phyloP scores from a whole-genome alignment of 73 alveolate species.

The Symbiodinium natans region DNA sequence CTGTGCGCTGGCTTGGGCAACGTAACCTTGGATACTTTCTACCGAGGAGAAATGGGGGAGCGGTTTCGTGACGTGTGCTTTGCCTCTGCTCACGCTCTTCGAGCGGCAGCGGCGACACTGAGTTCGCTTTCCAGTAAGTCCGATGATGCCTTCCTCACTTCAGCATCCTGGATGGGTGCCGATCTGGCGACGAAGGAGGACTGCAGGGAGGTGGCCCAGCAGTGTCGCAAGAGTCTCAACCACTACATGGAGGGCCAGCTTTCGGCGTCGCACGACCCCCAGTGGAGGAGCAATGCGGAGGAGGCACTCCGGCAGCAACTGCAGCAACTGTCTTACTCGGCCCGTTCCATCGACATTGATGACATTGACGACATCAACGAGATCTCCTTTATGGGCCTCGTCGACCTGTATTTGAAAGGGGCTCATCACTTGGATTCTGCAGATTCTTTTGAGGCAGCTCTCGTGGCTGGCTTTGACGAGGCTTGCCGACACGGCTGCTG shows the following conservation, averaged over 20 bases:
- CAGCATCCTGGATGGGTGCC: slow-evolving; percentile 44
- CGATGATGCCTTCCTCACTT: not conserved
- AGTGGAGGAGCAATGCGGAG: not conserved
- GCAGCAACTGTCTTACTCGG: too few species aligned
- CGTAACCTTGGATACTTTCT: slow-evolving; percentile 45
- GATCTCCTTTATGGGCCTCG: not conserved
- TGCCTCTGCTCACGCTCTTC: slow-evolving; percentile 38
- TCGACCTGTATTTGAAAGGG: not conserved
- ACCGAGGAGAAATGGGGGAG: slow-evolving; percentile 34
- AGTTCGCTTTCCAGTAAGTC: not conserved
- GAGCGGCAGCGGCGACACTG: slow-evolving; percentile 29
- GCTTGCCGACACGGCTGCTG: slow-evolving; percentile 59
- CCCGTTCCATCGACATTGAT: too few species aligned
- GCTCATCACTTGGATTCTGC: not conserved
- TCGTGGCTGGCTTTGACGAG: slow-evolving; percentile 47
- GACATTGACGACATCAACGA: not conserved
- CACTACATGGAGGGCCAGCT: not conserved
- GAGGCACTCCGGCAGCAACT: not conserved
- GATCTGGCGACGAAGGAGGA: slow-evolving; percentile 38
- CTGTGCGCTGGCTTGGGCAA: slow-evolving; percentile 49
- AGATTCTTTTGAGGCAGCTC: slow-evolving; percentile 6
- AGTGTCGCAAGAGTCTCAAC: not conserved
- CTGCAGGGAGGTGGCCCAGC: slow-evolving; percentile 31
- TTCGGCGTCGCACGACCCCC: not conserved
- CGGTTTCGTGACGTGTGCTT: slow-evolving; percentile 12